A percentile compares a stretch with the other conserved stretches of the same genome.
Evolutionary conservation across 2,329 filamentous ascomycete genomes (phyloP).

Genomic region (Alternaria solani): DNA sequence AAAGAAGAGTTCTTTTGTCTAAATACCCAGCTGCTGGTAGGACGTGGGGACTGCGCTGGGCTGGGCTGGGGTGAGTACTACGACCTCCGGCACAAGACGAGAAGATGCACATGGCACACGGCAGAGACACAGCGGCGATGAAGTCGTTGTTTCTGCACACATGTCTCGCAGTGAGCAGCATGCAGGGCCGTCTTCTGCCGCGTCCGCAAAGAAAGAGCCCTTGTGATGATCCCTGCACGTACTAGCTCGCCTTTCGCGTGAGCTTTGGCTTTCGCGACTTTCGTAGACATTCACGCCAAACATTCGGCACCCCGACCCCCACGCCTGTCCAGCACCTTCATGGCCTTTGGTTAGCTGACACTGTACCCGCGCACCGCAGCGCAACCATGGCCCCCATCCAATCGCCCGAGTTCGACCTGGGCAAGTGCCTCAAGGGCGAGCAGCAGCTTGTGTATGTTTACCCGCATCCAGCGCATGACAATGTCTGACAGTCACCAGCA

Average conservation of each 20-base stretch:
- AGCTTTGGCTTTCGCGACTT: conserved; percentile 27
- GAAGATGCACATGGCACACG: neutral
- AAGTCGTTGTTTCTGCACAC: neutral
- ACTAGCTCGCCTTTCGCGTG: conserved; percentile 26
- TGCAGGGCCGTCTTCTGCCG: neutral
- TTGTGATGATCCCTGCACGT: conserved; percentile 21
- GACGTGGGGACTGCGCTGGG: neutral
- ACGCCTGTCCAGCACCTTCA: conserved; percentile 29
- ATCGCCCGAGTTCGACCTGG: conserved; percentile 72
- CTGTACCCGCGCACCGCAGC: conserved; percentile 44
- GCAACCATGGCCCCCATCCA: conserved; percentile 48
- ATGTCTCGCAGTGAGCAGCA: neutral
- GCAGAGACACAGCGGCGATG: neutral
- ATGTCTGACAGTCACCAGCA: conserved; percentile 60
- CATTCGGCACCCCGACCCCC: conserved; percentile 27
- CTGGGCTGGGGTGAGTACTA: neutral
- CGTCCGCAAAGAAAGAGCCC: conserved; percentile 6
- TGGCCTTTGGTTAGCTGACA: conserved; percentile 45
- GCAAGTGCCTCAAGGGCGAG: conserved; percentile 83
- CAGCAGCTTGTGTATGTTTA: conserved; percentile 76
- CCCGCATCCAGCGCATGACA: conserved; percentile 3
- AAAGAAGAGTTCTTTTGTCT: neutral
- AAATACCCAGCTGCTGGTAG: neutral
- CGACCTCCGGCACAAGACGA: neutral
- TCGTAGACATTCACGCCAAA: conserved; percentile 33